These are phyloP conservation scores for Cryptosporidium xiaoi DNA, from an alignment of 169 alveolate genomes.

Conservation along the genomic window DNA sequence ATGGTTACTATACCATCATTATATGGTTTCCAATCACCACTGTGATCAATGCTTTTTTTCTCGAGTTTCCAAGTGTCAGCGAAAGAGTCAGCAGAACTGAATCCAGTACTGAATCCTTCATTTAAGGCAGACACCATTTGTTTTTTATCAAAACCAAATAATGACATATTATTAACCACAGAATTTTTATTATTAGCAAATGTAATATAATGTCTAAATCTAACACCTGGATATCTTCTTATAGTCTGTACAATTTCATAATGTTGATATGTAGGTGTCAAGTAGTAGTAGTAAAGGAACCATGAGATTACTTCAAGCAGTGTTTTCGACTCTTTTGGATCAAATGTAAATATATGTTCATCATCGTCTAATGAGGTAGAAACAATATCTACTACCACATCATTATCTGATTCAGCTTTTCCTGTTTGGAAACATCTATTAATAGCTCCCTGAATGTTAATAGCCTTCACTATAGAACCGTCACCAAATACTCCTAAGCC, in stretches of 20 bases:
- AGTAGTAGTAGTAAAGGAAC: conserved; percentile 12
- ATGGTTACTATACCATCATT: background rate
- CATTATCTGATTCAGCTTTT: conserved; percentile 57
- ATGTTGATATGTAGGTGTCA: conserved; percentile 16
- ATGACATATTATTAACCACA: background rate
- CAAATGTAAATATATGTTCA: conserved; percentile 6
- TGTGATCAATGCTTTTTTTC: background rate
- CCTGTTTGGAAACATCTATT: conserved; percentile 64
- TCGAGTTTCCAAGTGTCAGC: conserved; percentile 26
- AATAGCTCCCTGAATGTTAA: conserved; percentile 10
- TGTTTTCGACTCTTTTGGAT: background rate
- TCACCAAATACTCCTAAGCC: conserved; percentile 67
- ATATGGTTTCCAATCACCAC: conserved; percentile 26
- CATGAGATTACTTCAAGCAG: conserved; percentile 23
- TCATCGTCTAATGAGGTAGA: conserved; percentile 18
- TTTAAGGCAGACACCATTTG: background rate
- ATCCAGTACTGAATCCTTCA: conserved; percentile 48
- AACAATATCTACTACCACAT: conserved; percentile 44
- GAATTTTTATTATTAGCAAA: conserved; percentile 13
- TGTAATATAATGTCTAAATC: conserved; percentile 42
- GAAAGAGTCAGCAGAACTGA: conserved; percentile 5
- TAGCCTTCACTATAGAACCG: conserved; percentile 21
- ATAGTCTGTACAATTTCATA: conserved; percentile 59
- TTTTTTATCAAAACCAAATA: conserved; percentile 9
- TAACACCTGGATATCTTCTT: conserved; percentile 59